Conservation (phyloP, 108 stramenopile genomes). For the Skeletonema marinoi region DNA sequence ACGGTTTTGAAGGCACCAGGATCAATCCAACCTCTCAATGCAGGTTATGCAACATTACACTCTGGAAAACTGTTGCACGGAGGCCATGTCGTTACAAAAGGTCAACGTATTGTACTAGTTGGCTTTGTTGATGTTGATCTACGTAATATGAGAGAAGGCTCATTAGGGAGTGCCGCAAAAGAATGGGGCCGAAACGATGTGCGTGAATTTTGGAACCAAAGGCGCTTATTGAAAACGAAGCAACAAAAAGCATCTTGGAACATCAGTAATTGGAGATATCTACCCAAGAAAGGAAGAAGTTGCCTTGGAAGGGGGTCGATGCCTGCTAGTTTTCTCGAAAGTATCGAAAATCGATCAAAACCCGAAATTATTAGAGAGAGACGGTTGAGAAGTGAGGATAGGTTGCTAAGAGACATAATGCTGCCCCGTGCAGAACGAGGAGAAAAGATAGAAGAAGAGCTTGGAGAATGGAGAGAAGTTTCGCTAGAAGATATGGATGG, state of each 20-base stretch:
- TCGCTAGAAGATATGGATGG: slow-evolving; percentile 5
- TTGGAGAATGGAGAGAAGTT: slow-evolving; percentile 11
- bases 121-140: slow-evolving; percentile 76
- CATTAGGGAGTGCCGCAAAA: slow-evolving; percentile 50
- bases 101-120: slow-evolving; percentile 65
- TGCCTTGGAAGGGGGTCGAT: not conserved
- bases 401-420: slow-evolving; percentile 58
- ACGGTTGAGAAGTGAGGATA: slow-evolving; percentile 66
- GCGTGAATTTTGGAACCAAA: slow-evolving; percentile 42
- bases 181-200: slow-evolving; percentile 83
- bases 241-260: slow-evolving; percentile 40
- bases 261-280: slow-evolving; percentile 50
- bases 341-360: slow-evolving; percentile 51
- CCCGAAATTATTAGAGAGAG: slow-evolving; percentile 50
- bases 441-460: slow-evolving; percentile 10
- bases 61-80: slow-evolving; percentile 78
- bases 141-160: slow-evolving; percentile 50
- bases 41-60: slow-evolving; percentile 68
- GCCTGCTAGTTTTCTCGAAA: slow-evolving; percentile 31
- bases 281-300: slow-evolving; percentile 24
- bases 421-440: slow-evolving; percentile 47
- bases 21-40: slow-evolving; percentile 46
- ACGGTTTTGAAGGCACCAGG: slow-evolving; percentile 45
- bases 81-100: slow-evolving; percentile 66
- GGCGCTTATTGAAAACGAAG: slow-evolving; percentile 23